Evolutionary conservation across 805 yeast species (phyloP).

Genomic region (Candida peoriensis): DNA sequence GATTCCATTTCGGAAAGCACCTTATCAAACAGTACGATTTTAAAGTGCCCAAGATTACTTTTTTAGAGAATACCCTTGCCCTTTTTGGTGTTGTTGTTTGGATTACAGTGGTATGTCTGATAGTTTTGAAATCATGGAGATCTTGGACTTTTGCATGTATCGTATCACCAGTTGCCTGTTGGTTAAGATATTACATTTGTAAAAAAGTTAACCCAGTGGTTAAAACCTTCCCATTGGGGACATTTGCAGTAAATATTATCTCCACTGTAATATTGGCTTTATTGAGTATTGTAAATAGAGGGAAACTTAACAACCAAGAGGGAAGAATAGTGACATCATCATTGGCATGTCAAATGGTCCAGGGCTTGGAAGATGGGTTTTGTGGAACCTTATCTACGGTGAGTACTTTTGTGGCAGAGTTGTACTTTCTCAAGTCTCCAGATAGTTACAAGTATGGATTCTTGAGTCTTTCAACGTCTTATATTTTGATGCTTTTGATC

Average conservation of each 20-base stretch:
- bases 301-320: constrained; percentile 29
- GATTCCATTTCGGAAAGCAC: constrained; percentile 56
- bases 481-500: constrained; percentile 46
- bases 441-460: constrained; percentile 47
- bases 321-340: constrained; percentile 26
- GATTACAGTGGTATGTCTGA: constrained; percentile 21
- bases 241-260: constrained; percentile 42
- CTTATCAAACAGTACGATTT: constrained; percentile 41
- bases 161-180: constrained; percentile 71
- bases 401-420: constrained; percentile 72
- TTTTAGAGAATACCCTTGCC: constrained; percentile 12
- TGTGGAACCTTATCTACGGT: constrained; percentile 72
- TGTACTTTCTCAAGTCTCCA: constrained; percentile 33
- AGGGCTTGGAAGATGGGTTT: constrained; percentile 58
- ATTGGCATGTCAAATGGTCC: constrained; percentile 44
- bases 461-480: constrained; percentile 42
- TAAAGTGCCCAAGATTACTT: constrained; percentile 37
- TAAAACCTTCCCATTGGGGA: constrained; percentile 50
- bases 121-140: constrained; percentile 41
- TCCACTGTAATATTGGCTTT: constrained; percentile 43
- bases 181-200: constrained; percentile 51
- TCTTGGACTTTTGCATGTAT: constrained; percentile 63
- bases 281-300: constrained; percentile 39
- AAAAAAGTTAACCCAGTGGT: constrained; percentile 38
- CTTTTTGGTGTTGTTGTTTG: constrained; percentile 14